These are phyloP conservation scores for Phellopilus nigrolimitatus DNA, from an alignment of 1,284 basidiomycete species.

Conservation along the genomic window DNA sequence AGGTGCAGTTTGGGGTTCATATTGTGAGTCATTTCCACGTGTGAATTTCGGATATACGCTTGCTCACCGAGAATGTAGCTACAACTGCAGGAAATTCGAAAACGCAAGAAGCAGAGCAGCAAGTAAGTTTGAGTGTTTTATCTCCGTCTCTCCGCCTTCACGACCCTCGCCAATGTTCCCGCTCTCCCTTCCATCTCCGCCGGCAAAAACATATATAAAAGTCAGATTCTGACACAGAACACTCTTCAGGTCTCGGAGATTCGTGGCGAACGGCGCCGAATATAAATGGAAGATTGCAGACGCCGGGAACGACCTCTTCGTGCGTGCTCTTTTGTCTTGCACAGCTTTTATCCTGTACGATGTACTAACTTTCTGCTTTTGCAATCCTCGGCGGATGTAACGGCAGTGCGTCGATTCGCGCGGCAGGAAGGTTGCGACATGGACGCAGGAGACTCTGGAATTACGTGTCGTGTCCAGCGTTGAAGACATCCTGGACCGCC, in stretches of 20 bases:
- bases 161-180: not conserved
- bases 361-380: conserved; percentile 1
- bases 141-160: not conserved
- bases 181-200: not conserved
- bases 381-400: conserved; percentile 11
- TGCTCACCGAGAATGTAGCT: conserved; percentile 31
- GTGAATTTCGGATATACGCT: not conserved
- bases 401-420: conserved; percentile 47
- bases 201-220: not conserved
- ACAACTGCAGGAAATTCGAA: conserved; percentile 44
- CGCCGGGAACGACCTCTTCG: conserved; percentile 42
- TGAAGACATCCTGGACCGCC: conserved; percentile 43
- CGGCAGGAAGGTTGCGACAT: conserved; percentile 45
- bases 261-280: conserved; percentile 44
- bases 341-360: not conserved
- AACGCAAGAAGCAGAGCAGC: conserved; percentile 44
- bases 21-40: conserved; percentile 31
- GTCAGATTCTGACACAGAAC: not conserved
- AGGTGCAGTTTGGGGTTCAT: conserved; percentile 45
- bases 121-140: conserved; percentile 23
- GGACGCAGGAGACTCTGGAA: conserved; percentile 37
- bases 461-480: conserved; percentile 38
- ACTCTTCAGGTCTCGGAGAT: conserved; percentile 44
- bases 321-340: conserved; percentile 30
- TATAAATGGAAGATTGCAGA: conserved; percentile 57